Evolutionary conservation across 148 eudicot species (phyloP), one percentile per base, ranked within the genome.

Genomic region (Rhododendron williamsianum): DNA sequence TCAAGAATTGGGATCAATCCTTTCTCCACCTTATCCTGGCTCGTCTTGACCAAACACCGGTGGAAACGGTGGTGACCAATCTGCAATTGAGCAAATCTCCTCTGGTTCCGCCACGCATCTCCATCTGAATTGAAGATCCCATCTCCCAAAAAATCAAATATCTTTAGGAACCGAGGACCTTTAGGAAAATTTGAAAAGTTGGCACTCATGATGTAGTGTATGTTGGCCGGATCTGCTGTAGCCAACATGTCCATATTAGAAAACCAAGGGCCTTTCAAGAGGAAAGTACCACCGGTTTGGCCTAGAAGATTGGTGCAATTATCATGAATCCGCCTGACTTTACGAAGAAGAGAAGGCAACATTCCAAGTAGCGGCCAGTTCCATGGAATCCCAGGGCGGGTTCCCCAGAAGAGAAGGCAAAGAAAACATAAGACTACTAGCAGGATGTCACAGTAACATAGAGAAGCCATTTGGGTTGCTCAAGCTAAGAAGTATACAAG

Each of bases 251-350:
- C 85, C 93, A 93, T 89, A 63, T 88, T 81, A 58, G 87, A 74
- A 79, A 89, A 88, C 93, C 95, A 91, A 9, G 98, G 98, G 23
- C 96, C 98, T 78, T 88, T 87, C 38, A 91, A 35, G 1, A 67
- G n/a, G 33, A 89, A 90, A 35, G 91, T 91, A 1, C 90, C 84
- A 21, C 86, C 76, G 5, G 78, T 48, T 21, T 0, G 27, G 0
- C 82, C 30, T 9, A 88, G 10, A 21, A 91, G 2, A 15, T 91
- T 80, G 3, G 83, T 21, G 63, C 67, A 51, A 16, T 36, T 65
- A 0, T 87, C 89, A 12, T 93, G 90, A 23, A 93, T 36, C 63
- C 87, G 82, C 16, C 82, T 72, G 23, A 86, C n/a, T 19, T 88
- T 87, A 45, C 54, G 72, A 7, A 91, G 46, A 27, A 93, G 87